Evolutionary conservation across 1,284 basidiomycete species (phyloP).

Genomic region (Trametes versicolor): DNA sequence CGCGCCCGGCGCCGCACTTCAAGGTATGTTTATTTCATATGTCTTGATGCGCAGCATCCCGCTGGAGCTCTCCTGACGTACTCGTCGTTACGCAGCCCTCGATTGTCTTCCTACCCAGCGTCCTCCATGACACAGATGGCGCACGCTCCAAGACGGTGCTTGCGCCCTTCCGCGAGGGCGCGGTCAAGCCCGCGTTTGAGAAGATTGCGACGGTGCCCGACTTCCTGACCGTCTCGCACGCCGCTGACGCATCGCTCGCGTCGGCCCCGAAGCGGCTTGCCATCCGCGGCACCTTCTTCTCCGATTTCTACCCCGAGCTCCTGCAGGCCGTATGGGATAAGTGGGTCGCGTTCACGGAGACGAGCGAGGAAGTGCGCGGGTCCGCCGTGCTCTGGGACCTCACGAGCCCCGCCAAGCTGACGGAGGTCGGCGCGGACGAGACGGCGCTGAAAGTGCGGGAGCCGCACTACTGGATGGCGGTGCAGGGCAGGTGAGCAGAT

Average conservation of each 20-base stretch:
- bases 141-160: slow-evolving; percentile 42
- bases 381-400: slow-evolving; percentile 38
- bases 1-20: slow-evolving; percentile 37
- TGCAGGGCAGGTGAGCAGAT: slow-evolving; percentile 34
- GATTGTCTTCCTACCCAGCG: slow-evolving; percentile 37
- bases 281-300: slow-evolving; percentile 38
- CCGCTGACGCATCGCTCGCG: slow-evolving; percentile 33
- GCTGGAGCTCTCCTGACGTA: neutral
- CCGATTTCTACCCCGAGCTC: slow-evolving; percentile 35
- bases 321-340: slow-evolving; percentile 33
- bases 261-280: slow-evolving; percentile 31
- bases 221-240: slow-evolving; percentile 35
- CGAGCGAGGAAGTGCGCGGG: slow-evolving; percentile 33
- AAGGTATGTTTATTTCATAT: slow-evolving; percentile 25
- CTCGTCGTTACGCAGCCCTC: slow-evolving; percentile 34
- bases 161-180: slow-evolving; percentile 34
- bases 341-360: slow-evolving; percentile 39
- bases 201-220: slow-evolving; percentile 30
- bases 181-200: slow-evolving; percentile 32
- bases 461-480: slow-evolving; percentile 39
- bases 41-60: neutral
- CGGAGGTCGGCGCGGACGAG: slow-evolving; percentile 23
- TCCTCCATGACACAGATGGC: slow-evolving; percentile 40
- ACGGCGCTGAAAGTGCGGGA: slow-evolving; percentile 35
- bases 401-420: slow-evolving; percentile 30